Percentiles rank a stretch among this genome's conserved stretches.
phyloP scores from a whole-genome alignment of 78 protist species.

The Thecamonas trahens region DNA sequence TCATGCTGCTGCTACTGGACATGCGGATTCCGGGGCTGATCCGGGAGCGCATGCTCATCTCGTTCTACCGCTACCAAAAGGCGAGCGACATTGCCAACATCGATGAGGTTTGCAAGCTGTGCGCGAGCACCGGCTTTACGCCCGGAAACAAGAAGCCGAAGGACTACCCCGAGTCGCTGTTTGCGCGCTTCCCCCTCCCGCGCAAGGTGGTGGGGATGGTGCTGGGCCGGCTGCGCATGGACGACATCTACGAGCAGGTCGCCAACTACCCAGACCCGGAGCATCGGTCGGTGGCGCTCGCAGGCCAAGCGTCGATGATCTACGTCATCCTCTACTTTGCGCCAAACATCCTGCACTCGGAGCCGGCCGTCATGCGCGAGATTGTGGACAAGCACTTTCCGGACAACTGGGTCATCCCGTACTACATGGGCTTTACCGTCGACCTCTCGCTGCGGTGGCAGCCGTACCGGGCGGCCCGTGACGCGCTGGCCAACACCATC shows the following conservation, averaged over 20 bases:
- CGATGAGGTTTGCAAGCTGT: conserved; percentile 82
- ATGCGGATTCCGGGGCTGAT: conserved; percentile 78
- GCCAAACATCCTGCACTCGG: conserved; percentile 72
- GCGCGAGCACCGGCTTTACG: conserved; percentile 75
- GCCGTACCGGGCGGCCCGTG: conserved; percentile 79
- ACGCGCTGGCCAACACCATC: conserved; percentile 82
- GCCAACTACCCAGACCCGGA: conserved; percentile 85
- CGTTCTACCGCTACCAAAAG: conserved; percentile 80
- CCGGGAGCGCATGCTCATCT: conserved; percentile 89
- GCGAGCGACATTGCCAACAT: conserved; percentile 49
- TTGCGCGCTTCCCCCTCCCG: conserved; percentile 44
- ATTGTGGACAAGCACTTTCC: conserved; percentile 92
- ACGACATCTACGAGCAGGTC: conserved; percentile 84
- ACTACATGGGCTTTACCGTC: conserved; percentile 87
- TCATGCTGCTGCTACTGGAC: conserved; percentile 89
- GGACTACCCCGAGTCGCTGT: conserved; percentile 85
- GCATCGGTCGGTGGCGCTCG: conserved; percentile 91
- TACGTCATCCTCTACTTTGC: conserved; percentile 88
- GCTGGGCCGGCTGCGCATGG: conserved; percentile 83
- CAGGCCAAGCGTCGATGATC: conserved; percentile 89
- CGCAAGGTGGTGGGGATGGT: conserved; percentile 61
- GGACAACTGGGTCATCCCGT: conserved; percentile 93
- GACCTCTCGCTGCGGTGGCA: conserved; percentile 84
- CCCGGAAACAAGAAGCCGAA: conserved; percentile 36
- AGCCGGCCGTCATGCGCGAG: conserved; percentile 89